Evolutionary conservation across 1,284 basidiomycete species (phyloP).

Genomic region (Golubevia sp.): DNA sequence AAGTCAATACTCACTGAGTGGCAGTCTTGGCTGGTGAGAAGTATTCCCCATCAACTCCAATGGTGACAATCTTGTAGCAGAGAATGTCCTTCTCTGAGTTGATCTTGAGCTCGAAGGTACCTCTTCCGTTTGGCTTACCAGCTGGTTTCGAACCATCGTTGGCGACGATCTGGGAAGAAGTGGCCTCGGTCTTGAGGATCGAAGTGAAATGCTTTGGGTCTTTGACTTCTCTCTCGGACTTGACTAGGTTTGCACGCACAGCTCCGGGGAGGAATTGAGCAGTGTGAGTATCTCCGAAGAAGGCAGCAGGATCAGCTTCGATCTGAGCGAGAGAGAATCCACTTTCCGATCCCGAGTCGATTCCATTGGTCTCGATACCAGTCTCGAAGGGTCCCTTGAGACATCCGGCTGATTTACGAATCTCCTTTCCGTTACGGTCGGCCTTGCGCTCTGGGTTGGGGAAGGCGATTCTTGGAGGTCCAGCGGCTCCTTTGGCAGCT

Average conservation of each 20-base stretch:
- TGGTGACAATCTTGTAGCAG: constrained; percentile 17
- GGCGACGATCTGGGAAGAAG: constrained; percentile 12
- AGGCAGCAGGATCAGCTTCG: constrained; percentile 53
- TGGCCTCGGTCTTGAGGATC: constrained; percentile 7
- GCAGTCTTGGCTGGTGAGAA: constrained; percentile 18
- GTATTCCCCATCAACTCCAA: constrained; percentile 21
- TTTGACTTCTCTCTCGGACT: constrained; percentile 13
- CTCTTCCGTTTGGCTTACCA: constrained; percentile 7
- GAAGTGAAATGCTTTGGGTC: constrained; percentile 11
- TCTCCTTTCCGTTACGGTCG: constrained; percentile 9
- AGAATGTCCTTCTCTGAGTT: constrained; percentile 15
- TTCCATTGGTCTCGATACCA: constrained; percentile 19
- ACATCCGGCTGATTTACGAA: constrained; percentile 33
- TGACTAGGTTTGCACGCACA: constrained; percentile 58
- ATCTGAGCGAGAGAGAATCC: constrained; percentile 51
- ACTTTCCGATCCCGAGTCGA: constrained; percentile 12
- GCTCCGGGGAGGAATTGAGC: constrained; percentile 55
- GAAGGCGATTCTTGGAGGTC: constrained; percentile 62
- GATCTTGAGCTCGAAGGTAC: constrained; percentile 13
- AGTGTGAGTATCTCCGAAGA: constrained; percentile 62
- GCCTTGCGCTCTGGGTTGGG: constrained; percentile 42
- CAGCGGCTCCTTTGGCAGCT: constrained; percentile 44
- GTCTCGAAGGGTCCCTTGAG: constrained; percentile 61
- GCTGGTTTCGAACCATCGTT: neutral
- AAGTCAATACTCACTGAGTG: too few species aligned